Evolutionary conservation across 805 yeast species (phyloP).

Genomic region (Saccharomycopsis vini): DNA sequence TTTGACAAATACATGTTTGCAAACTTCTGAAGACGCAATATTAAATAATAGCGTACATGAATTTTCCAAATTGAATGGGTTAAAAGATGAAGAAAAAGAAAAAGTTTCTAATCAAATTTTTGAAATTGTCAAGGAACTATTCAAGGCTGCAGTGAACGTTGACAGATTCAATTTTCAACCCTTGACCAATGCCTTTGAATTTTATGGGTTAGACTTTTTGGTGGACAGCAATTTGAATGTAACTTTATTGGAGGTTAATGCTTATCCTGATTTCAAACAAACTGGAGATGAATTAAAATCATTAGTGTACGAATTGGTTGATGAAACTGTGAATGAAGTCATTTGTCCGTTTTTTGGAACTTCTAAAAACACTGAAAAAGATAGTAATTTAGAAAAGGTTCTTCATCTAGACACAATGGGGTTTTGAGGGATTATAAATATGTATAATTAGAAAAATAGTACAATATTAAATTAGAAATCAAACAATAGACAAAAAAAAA

Average conservation of each 20-base stretch:
- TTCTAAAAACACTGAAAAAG: too few species aligned
- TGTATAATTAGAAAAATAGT: too few species aligned
- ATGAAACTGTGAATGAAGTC: conserved; percentile 38
- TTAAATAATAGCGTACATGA: conserved; percentile 45
- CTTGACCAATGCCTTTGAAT: conserved; percentile 69
- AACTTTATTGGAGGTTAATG: conserved; percentile 71
- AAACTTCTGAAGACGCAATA: conserved; percentile 38
- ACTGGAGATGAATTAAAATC: conserved; percentile 72
- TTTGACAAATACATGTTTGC: conserved; percentile 89
- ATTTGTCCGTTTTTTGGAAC: conserved; percentile 44
- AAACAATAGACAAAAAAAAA: too few species aligned
- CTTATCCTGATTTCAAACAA: conserved; percentile 95
- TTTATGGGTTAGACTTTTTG: conserved; percentile 83
- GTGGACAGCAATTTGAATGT: conserved; percentile 51
- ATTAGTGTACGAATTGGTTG: conserved; percentile 60
- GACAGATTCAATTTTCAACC: conserved; percentile 86
- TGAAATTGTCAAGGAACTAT: conserved; percentile 57
- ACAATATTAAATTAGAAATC: too few species aligned
- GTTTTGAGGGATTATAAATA: too few species aligned
- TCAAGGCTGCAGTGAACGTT: conserved; percentile 69
- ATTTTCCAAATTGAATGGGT: conserved; percentile 41
- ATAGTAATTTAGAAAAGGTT: too few species aligned
- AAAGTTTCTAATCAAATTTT: conserved; percentile 48
- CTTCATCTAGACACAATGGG: too few species aligned
- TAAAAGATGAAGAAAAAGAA: conserved; percentile 29